Evolutionary conservation across 2,329 filamentous ascomycete species (phyloP), one percentile per base, ranked within the genome.

Genomic region (Akanthomyces lecanii): DNA sequence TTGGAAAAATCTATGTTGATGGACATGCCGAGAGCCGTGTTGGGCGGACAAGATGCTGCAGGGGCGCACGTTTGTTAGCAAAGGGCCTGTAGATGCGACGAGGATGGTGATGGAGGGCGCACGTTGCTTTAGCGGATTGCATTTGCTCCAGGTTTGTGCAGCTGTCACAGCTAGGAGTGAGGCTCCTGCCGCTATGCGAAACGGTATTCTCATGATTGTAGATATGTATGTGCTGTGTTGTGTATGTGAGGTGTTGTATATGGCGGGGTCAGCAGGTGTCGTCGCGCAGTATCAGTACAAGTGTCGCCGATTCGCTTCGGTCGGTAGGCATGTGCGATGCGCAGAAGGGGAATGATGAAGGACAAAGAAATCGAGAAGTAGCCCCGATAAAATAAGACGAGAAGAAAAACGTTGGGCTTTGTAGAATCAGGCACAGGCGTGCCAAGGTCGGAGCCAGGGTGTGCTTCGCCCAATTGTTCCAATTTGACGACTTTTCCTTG

Each of bases 21-120:
- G n/a, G 90, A 84, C 79, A 86, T 90, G 63, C 91, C 92, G 4
- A 98, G 84, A 0, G 92, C 94, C 8, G 90, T 86, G 73, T 97
- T 81, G 59, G 90, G 74, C 6, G 90, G 85, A 71, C 94, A 98
- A 64, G 78, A 82, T 78, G 79, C 76, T 80, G 70, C 67, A 63
- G 42, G 8, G 33, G 28, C 4, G 28, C 28, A 30, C 28, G 18
- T 28, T 1, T 28, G 25, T 23, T 40, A 58, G 50, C 54, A 44
- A n/a, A 51, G 23, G 28, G 18, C 4, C 10, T 58, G 36, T 61
- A 64, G 33, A 36, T 8, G 33, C 5, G 33, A 36, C 33, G 33
- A 11, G 33, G 33, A 36, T 36, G 2, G 33, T 33, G 33, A 7
- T 36, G 33, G 55, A 50, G 23, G 23, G 25, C 58, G 36, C 58